Evolutionary conservation across 345 rosid species (phyloP).

Genomic region (Capsella bursapastoris): DNA sequence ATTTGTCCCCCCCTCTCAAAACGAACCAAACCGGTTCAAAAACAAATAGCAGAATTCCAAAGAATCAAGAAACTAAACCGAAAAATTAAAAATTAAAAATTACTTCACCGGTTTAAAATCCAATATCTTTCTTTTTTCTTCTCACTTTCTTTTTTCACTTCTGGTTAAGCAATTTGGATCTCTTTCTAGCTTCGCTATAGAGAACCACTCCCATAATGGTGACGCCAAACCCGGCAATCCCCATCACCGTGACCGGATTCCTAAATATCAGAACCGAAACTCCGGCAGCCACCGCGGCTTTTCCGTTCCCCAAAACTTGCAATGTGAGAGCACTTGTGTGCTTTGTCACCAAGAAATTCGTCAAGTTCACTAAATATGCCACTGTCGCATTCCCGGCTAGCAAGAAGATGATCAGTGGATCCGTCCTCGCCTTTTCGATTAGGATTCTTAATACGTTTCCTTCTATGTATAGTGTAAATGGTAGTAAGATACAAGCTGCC

Average conservation of each 20-base stretch:
- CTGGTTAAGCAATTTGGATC: slow-evolving; percentile 74
- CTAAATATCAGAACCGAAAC: slow-evolving; percentile 90
- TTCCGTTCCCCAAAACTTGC: slow-evolving; percentile 99
- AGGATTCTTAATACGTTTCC: slow-evolving; percentile 83
- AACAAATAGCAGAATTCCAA: slow-evolving; percentile 36
- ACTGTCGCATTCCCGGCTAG: slow-evolving; percentile 91
- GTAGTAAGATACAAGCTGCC: slow-evolving; percentile 88
- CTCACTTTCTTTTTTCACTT: slow-evolving; percentile 22
- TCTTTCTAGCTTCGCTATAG: slow-evolving; percentile 99
- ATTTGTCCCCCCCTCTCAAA: slow-evolving; percentile 20
- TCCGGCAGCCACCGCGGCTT: slow-evolving; percentile 95
- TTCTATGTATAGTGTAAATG: slow-evolving; percentile 90
- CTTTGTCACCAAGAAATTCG: slow-evolving; percentile 96
- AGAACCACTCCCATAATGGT: slow-evolving; percentile 97
- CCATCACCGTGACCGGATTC: slow-evolving; percentile 96
- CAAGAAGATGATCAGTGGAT: slow-evolving; percentile 69
- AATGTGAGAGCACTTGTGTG: slow-evolving; percentile 96
- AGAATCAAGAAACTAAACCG: slow-evolving; percentile 49
- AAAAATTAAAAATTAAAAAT: slow-evolving; percentile 37
- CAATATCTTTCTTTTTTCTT: neutral
- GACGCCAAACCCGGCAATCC: slow-evolving; percentile 82
- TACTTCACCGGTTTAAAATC: slow-evolving; percentile 41
- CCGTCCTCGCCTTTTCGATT: slow-evolving; percentile 74
- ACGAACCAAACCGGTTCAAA: slow-evolving; percentile 45
- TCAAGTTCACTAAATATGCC: slow-evolving; percentile 91